phyloP scores from a whole-genome alignment of 495 filamentous ascomycete species.

The Niebla homalea region DNA sequence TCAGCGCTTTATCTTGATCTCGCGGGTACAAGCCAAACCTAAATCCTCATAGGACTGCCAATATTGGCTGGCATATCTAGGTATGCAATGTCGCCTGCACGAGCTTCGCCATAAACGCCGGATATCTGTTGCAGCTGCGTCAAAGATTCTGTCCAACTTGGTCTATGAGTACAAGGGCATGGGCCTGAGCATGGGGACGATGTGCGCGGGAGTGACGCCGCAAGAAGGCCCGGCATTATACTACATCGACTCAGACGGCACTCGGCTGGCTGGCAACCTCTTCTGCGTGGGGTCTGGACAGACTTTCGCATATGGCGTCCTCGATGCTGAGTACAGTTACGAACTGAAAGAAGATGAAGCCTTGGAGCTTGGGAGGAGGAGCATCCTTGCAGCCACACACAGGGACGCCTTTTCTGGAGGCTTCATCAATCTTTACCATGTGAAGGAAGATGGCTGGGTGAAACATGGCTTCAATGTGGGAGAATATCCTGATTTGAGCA shows the following conservation, averaged over 20 bases:
- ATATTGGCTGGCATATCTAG: constrained; percentile 97
- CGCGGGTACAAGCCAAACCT: too few species aligned
- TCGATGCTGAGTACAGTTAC: constrained; percentile 89
- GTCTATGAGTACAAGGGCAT: constrained; percentile 97
- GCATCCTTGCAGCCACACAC: constrained; percentile 94
- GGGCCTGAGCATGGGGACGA: constrained; percentile 96
- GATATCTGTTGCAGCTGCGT: constrained; percentile 91
- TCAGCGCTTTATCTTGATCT: not conserved
- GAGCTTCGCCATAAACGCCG: constrained; percentile 98
- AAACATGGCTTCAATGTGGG: constrained; percentile 79
- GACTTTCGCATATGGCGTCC: constrained; percentile 95
- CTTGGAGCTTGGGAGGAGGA: constrained; percentile 74
- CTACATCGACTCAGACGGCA: constrained; percentile 98
- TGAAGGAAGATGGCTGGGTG: constrained; percentile 96
- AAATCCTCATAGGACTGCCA: constrained; percentile 63
- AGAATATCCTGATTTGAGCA: not conserved
- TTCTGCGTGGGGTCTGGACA: constrained; percentile 98
- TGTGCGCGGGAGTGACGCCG: constrained; percentile 94
- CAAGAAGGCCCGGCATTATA: constrained; percentile 95
- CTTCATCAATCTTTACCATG: constrained; percentile 96
- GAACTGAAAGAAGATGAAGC: constrained; percentile 77
- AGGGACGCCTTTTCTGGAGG: constrained; percentile 96
- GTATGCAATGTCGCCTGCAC: constrained; percentile 97
- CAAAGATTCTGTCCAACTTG: constrained; percentile 96
- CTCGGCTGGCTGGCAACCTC: constrained; percentile 78